Percentiles rank a stretch among this genome's conserved stretches.
phyloP scores from a whole-genome alignment of 805 yeast genomes.

The Saturnispora quitensis region DNA sequence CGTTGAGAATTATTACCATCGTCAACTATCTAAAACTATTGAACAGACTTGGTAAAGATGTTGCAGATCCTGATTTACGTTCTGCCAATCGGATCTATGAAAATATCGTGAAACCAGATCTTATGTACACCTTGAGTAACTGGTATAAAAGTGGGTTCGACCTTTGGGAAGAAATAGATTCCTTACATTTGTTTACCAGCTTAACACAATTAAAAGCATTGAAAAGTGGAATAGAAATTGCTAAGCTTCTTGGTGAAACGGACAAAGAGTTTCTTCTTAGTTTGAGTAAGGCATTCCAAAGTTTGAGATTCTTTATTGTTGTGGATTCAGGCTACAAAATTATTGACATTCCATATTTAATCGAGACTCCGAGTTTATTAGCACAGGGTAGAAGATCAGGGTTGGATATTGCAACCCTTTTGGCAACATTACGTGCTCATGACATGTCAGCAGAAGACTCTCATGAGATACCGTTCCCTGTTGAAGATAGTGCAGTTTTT shows the following conservation, averaged over 20 bases:
- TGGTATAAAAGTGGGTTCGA: constrained; percentile 74
- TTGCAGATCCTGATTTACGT: constrained; percentile 23
- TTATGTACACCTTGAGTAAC: constrained; percentile 46
- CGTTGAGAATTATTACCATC: constrained; percentile 62
- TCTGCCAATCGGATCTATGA: constrained; percentile 34
- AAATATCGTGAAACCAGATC: constrained; percentile 57
- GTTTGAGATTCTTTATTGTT: constrained; percentile 32
- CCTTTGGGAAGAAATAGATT: constrained; percentile 83
- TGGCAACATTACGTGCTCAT: constrained; percentile 40
- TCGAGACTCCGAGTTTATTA: constrained; percentile 54
- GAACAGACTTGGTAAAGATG: constrained; percentile 20
- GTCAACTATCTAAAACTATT: constrained; percentile 43
- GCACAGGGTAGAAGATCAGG: constrained; percentile 47
- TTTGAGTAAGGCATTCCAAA: constrained; percentile 26
- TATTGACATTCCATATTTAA: constrained; percentile 40
- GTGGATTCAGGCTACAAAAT: constrained; percentile 35
- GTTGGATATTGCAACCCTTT: constrained; percentile 66
- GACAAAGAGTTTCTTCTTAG: constrained; percentile 23
- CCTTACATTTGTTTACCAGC: constrained; percentile 72
- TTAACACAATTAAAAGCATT: constrained; percentile 67
- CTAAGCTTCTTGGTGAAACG: constrained; percentile 21
- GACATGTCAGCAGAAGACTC: constrained; percentile 30
- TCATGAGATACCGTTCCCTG: constrained; percentile 49
- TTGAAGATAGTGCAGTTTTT: constrained; percentile 46
- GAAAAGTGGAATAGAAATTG: constrained; percentile 40